Conservation (phyloP, 805 yeast genomes). For the Groenewaldozyma tartarivorans region DNA sequence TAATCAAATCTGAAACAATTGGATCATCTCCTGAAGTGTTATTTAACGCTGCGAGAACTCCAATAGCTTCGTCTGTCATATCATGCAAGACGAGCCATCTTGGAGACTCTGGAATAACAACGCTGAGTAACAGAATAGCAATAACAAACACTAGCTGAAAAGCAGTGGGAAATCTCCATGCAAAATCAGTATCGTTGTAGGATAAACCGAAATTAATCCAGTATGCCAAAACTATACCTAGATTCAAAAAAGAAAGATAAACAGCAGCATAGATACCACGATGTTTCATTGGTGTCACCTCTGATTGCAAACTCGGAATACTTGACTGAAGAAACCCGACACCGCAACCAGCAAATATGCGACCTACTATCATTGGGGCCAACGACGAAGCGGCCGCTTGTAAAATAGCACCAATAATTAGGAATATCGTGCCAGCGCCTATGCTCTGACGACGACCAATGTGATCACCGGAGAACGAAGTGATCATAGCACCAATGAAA, state of each 20-base stretch:
- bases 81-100: conserved; percentile 6
- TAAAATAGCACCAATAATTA: conserved; percentile 4
- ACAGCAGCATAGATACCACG: conserved; percentile 6
- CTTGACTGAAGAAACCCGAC: conserved; percentile 39
- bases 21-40: conserved; percentile 1
- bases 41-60: conserved; percentile 3
- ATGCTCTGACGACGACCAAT: conserved; percentile 5
- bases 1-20: conserved; percentile 1
- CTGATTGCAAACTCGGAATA: conserved; percentile 4
- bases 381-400: conserved; percentile 61
- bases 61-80: conserved; percentile 2
- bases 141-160: conserved; percentile 47
- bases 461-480: conserved; percentile 7
- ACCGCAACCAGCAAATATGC: conserved; percentile 64
- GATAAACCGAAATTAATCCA: conserved; percentile 10
- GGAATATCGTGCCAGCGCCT: conserved; percentile 3
- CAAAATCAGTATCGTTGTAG: conserved; percentile 15
- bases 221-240: conserved; percentile 6
- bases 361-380: conserved; percentile 65
- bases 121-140: conserved; percentile 3
- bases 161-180: conserved; percentile 67
- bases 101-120: conserved; percentile 7
- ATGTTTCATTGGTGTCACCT: conserved; percentile 1
- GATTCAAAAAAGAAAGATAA: conserved; percentile 2
- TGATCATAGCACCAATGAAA: conserved; percentile 6